These are phyloP conservation scores for Flaveria bidentis DNA, from an alignment of 129 eudicot species.

Conservation along the genomic window DNA sequence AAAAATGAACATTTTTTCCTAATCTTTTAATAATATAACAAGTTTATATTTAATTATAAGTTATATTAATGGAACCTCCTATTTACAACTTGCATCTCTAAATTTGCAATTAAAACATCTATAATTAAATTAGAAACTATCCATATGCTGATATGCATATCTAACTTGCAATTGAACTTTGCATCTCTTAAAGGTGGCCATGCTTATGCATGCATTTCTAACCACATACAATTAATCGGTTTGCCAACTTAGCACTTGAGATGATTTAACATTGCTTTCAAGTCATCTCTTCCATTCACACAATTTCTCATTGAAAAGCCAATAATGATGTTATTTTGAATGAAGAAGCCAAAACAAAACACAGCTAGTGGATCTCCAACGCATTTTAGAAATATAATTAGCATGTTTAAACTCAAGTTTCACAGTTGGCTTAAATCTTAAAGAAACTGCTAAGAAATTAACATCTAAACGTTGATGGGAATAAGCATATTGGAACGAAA, in stretches of 20 bases:
- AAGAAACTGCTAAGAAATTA: too few species aligned
- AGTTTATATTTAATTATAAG: background rate
- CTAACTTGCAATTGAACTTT: background rate
- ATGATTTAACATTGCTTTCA: background rate
- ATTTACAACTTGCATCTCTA: background rate
- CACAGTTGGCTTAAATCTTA: too few species aligned
- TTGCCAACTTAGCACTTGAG: background rate
- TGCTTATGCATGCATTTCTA: background rate
- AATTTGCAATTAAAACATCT: background rate
- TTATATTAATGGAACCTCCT: background rate
- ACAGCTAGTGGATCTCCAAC: background rate
- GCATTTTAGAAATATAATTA: background rate
- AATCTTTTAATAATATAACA: too few species aligned
- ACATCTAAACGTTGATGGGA: too few species aligned
- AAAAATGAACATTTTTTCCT: background rate
- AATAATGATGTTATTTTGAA: background rate
- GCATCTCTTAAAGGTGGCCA: background rate
- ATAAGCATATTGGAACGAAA: too few species aligned
- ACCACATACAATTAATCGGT: background rate
- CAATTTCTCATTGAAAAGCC: background rate
- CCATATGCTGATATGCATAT: background rate
- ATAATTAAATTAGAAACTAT: background rate
- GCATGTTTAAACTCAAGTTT: too few species aligned
- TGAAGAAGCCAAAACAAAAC: background rate
- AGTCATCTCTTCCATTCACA: background rate